Base-by-base conservation (phyloP, 2,329 filamentous ascomycete genomes). In the Cladosporium austrohemisphaericum region DNA sequence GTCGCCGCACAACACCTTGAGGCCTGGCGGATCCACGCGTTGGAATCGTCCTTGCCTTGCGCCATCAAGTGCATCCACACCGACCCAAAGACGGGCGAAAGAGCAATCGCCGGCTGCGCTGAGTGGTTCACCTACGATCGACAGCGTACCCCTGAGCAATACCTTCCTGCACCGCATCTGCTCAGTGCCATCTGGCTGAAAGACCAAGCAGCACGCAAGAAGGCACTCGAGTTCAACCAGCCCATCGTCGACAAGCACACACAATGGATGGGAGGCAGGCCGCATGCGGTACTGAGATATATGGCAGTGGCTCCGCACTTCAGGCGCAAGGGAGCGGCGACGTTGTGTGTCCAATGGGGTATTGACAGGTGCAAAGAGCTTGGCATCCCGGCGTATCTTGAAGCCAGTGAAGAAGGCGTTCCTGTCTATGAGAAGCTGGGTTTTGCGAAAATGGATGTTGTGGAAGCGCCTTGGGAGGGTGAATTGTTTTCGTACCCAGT, bases 391-490 rank as follows among this genome's bases (percentile, higher is more conserved):
- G 60, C 57, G 5, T 71, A 70, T 58, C 38, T 72, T 25, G 68
- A 70, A 51, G 62, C 68, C 8, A 67, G 62, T 3, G 54, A 60
- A 29, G 52, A 54, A 13, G 70, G 63, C 2, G 54, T 54, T 47
- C 57, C 57, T 5, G 53, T 72, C 6, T 72, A 73, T 53, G 60
- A 67, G 56, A 59, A 54, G 51, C 63, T 61, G 55, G 65, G 62
- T 43, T 70, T 64, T 49, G 55, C 55, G 47, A 48, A 51, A 20
- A 46, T 61, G 32, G 57, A 60, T 41, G 44, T 49, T 31, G 48
- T 57, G 1, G 36, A 50, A 4, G 37, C 41, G 16, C 35, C 37
- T 22, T 41, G 36, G 35, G 53, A 53, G 13, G 54, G 52, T 10
- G 52, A 48, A 18, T 29, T 26, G 4, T 29, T 19, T 22, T 28